Percentiles rank a stretch among this genome's conserved stretches.
phyloP scores from a whole-genome alignment of 352 stramenopile species.

The Phytophthora cactorum region DNA sequence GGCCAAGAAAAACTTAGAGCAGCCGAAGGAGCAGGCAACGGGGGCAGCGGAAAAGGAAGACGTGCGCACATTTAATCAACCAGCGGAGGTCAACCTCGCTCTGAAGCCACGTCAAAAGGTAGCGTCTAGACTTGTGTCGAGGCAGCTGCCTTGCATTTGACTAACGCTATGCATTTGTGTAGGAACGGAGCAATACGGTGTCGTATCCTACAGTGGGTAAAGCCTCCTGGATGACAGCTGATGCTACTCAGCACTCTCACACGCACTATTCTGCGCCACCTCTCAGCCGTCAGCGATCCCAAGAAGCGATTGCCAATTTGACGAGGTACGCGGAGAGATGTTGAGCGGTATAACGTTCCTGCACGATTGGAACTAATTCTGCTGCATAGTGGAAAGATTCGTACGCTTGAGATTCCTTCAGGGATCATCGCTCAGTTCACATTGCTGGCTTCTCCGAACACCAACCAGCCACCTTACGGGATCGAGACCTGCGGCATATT shows the following conservation, averaged over 20 bases:
- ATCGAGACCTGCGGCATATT: conserved; percentile 93
- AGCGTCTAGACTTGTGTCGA: not conserved
- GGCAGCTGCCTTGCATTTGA: not conserved
- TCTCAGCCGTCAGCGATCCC: conserved; percentile 57
- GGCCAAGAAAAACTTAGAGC: conserved; percentile 33
- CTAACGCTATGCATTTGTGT: conserved; percentile 4
- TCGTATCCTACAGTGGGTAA: conserved; percentile 69
- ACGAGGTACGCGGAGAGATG: conserved; percentile 47
- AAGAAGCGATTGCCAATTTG: conserved; percentile 64
- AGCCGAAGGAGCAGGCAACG: conserved; percentile 23
- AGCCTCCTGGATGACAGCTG: conserved; percentile 63
- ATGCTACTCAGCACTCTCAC: conserved; percentile 14
- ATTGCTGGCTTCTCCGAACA: conserved; percentile 81
- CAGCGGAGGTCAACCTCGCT: conserved; percentile 5
- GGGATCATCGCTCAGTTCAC: conserved; percentile 82
- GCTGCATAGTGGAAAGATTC: conserved; percentile 56
- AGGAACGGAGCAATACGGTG: conserved; percentile 41
- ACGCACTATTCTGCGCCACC: conserved; percentile 32
- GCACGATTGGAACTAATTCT: conserved; percentile 16
- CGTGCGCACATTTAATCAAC: not conserved
- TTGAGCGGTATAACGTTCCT: not conserved
- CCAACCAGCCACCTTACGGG: conserved; percentile 68
- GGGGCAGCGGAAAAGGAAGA: conserved; percentile 25
- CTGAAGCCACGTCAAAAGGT: conserved; percentile 37
- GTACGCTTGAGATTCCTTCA: conserved; percentile 73